Evolutionary conservation across 805 yeast species (phyloP).

Genomic region (Candida morakotiae): DNA sequence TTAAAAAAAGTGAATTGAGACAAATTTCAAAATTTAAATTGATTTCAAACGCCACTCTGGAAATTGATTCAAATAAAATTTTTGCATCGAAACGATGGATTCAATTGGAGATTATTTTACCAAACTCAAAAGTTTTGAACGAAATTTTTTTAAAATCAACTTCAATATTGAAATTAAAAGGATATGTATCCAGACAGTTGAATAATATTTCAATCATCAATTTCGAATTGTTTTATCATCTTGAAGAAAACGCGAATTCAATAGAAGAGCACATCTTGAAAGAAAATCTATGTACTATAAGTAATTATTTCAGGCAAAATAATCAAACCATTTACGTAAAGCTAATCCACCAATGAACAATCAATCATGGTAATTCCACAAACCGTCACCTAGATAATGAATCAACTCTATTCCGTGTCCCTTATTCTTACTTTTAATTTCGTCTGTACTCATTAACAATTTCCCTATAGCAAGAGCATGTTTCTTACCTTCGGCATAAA

Average conservation of each 20-base stretch:
- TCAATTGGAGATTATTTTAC: conserved; percentile 1
- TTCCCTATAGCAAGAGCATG: conserved; percentile 89
- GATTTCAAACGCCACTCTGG: no score
- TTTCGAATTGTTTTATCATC: conserved; percentile 21
- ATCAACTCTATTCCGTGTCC: conserved; percentile 85
- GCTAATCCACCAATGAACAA: no score
- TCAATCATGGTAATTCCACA: conserved; percentile 65
- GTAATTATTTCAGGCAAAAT: conserved; percentile 15
- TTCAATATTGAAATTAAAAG: conserved; percentile 32
- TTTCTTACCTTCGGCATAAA: conserved; percentile 92
- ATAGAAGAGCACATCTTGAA: conserved; percentile 18
- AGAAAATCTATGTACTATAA: conserved; percentile 26
- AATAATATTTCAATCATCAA: conserved; percentile 16
- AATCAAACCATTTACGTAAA: conserved; percentile 18
- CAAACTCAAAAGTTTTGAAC: not conserved
- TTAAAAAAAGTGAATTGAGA: conserved; percentile 24
- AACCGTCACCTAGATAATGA: conserved; percentile 85
- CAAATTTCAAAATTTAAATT: no score
- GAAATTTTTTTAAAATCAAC: conserved; percentile 15
- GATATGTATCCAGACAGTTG: conserved; percentile 20
- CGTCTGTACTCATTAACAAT: conserved; percentile 82
- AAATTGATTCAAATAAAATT: no score
- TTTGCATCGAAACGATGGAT: conserved; percentile 5
- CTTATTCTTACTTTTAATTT: conserved; percentile 75
- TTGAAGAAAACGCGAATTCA: conserved; percentile 10